These are phyloP conservation scores for Haemoproteus tartakovskyi DNA, from an alignment of 169 alveolate species.

Conservation along the genomic window DNA sequence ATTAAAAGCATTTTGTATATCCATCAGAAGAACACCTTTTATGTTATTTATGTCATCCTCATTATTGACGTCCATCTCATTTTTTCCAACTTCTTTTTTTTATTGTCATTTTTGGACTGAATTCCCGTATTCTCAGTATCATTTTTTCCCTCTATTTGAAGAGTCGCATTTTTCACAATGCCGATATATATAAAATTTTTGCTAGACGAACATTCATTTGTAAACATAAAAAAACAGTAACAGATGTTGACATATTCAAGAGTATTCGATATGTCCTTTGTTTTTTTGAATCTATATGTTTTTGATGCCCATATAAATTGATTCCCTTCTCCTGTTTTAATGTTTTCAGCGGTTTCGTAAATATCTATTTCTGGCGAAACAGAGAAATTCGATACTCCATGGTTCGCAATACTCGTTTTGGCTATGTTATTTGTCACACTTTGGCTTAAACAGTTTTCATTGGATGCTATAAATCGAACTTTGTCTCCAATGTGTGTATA, in stretches of 20 bases:
- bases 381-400: no score
- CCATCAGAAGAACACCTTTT: no score
- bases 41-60: no score
- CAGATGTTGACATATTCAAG: slow-evolving; percentile 43
- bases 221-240: slow-evolving; percentile 33
- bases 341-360: no score
- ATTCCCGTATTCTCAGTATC: slow-evolving; percentile 7
- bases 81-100: no score
- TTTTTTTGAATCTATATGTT: slow-evolving; percentile 19
- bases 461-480: slow-evolving; percentile 13
- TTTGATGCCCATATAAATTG: slow-evolving; percentile 46
- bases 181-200: slow-evolving; percentile 28
- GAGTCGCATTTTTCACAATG: slow-evolving; percentile 13
- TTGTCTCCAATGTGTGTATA: slow-evolving; percentile 36
- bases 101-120: slow-evolving; percentile 7
- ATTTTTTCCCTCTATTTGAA: background rate
- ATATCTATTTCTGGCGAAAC: no score
- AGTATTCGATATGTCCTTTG: no score
- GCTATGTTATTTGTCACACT: no score
- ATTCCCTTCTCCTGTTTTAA: slow-evolving; percentile 26
- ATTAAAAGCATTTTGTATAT: no score
- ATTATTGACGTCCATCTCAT: no score
- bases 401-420: no score
- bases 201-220: slow-evolving; percentile 12
- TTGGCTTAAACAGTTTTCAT: no score